Conservation (phyloP, 768 basidiomycete genomes). For the Pisolithus microcarpus region DNA sequence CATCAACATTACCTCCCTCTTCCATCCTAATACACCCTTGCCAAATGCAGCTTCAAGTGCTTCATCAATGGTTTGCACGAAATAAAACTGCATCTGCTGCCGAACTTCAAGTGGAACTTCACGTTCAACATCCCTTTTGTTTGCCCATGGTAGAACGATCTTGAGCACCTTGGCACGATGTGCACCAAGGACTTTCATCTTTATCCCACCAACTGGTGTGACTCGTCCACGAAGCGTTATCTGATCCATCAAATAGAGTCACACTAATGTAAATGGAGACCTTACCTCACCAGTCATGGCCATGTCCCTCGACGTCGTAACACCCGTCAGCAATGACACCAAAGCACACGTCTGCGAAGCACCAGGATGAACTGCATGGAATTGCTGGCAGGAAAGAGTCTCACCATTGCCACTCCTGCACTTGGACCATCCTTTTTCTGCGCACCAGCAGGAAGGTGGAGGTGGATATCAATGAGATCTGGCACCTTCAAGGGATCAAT, state of each 20-base stretch:
- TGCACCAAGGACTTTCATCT: slow-evolving; percentile 86
- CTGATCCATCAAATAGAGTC: slow-evolving; percentile 21
- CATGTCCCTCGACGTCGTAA: slow-evolving; percentile 59
- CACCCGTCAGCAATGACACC: slow-evolving; percentile 75
- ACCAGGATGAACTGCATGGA: slow-evolving; percentile 1
- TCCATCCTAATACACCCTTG: slow-evolving; percentile 58
- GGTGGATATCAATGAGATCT: slow-evolving; percentile 72
- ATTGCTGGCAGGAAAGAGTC: slow-evolving; percentile 6
- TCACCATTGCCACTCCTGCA: slow-evolving; percentile 83
- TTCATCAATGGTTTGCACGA: slow-evolving; percentile 72
- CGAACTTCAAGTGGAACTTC: slow-evolving; percentile 72
- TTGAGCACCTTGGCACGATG: slow-evolving; percentile 80
- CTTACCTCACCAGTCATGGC: slow-evolving; percentile 89
- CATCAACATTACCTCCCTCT: slow-evolving; percentile 41
- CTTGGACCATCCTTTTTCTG: slow-evolving; percentile 93
- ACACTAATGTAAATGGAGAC: neutral
- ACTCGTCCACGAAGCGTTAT: slow-evolving; percentile 80
- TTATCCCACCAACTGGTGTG: slow-evolving; percentile 83
- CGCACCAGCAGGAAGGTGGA: slow-evolving; percentile 84
- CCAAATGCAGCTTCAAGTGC: slow-evolving; percentile 82
- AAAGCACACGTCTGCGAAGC: slow-evolving; percentile 65
- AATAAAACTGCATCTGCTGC: slow-evolving; percentile 73
- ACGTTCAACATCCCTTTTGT: slow-evolving; percentile 81
- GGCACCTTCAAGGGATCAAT: slow-evolving; percentile 73
- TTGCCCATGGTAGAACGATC: slow-evolving; percentile 78